Percentiles rank a stretch among this genome's conserved stretches.
Evolutionary conservation across 352 stramenopile species (phyloP).

Genomic region (Blastocystis sp.): DNA sequence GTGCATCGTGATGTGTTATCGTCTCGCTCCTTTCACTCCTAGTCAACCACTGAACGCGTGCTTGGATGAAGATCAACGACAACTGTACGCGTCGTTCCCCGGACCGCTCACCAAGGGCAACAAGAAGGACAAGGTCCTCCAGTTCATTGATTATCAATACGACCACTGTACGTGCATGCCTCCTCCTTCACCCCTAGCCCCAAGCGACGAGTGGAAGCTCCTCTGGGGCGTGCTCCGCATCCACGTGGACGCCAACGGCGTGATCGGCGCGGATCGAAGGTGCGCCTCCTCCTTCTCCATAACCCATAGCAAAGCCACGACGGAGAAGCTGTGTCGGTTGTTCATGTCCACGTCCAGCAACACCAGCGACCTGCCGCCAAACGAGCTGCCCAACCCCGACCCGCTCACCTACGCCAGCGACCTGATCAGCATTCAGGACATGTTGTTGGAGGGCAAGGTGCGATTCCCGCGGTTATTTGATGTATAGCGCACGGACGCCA

Average conservation of each 20-base stretch:
- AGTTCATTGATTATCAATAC: constrained; percentile 27
- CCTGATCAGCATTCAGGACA: constrained; percentile 37
- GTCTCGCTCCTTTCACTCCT: background rate
- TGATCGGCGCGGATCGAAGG: constrained; percentile 9
- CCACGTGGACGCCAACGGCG: constrained; percentile 57
- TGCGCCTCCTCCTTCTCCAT: background rate
- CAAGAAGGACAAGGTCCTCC: constrained; percentile 27
- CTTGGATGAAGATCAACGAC: background rate
- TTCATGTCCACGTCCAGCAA: constrained; percentile 30
- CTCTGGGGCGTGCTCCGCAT: constrained; percentile 56
- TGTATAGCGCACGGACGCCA: constrained; percentile 38
- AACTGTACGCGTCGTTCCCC: background rate
- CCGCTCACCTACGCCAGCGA: constrained; percentile 29
- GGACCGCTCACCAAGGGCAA: constrained; percentile 43
- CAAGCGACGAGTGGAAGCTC: constrained; percentile 30
- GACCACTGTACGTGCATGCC: background rate
- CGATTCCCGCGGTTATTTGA: background rate
- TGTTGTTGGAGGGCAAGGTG: constrained; percentile 35
- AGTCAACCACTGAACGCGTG: background rate
- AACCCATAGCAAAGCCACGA: background rate
- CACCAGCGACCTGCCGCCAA: constrained; percentile 38
- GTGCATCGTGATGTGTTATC: background rate
- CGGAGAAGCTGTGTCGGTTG: constrained; percentile 31
- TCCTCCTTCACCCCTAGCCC: background rate
- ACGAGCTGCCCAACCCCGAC: constrained; percentile 35